Evolutionary conservation across 331 rosid genomes (phyloP).

Genomic region (Phaseolus coccineus): DNA sequence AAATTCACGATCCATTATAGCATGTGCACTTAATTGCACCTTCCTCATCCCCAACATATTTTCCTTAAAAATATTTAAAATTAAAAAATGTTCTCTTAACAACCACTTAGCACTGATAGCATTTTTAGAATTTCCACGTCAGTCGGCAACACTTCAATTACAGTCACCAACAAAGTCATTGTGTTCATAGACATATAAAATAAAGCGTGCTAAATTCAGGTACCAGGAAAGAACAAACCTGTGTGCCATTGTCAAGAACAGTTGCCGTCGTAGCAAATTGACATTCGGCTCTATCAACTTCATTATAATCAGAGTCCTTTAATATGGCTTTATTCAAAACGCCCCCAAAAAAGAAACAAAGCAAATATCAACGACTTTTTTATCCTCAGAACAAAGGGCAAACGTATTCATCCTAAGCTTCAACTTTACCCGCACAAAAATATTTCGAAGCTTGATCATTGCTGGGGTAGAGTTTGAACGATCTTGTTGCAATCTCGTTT

Average conservation of each 20-base stretch:
- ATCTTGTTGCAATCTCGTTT: slow-evolving; percentile 62
- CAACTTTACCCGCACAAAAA: slow-evolving; percentile 70
- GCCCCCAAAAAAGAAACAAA: slow-evolving; percentile 18
- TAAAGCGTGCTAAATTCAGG: slow-evolving; percentile 9
- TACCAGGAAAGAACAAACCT: slow-evolving; percentile 55
- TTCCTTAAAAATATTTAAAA: not conserved
- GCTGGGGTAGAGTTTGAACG: slow-evolving; percentile 82
- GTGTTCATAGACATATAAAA: not conserved
- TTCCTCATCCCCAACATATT: not conserved
- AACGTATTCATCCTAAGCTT: slow-evolving; percentile 24
- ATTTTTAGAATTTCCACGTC: not conserved
- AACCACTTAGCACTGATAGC: not conserved
- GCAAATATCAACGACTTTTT: slow-evolving; percentile 16
- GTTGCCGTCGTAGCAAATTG: slow-evolving; percentile 88
- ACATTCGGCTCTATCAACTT: slow-evolving; percentile 96
- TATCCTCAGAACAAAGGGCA: slow-evolving; percentile 15
- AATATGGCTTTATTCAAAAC: slow-evolving; percentile 73
- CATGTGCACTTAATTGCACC: not conserved
- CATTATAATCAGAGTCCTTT: slow-evolving; percentile 84
- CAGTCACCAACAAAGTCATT: not conserved
- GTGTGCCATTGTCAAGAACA: slow-evolving; percentile 86
- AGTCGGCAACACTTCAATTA: not conserved
- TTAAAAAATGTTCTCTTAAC: not conserved
- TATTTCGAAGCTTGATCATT: slow-evolving; percentile 93
- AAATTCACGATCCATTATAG: not conserved